Base-by-base conservation (phyloP, 306 rosid genomes). In the Cucurbita maxima region DNA sequence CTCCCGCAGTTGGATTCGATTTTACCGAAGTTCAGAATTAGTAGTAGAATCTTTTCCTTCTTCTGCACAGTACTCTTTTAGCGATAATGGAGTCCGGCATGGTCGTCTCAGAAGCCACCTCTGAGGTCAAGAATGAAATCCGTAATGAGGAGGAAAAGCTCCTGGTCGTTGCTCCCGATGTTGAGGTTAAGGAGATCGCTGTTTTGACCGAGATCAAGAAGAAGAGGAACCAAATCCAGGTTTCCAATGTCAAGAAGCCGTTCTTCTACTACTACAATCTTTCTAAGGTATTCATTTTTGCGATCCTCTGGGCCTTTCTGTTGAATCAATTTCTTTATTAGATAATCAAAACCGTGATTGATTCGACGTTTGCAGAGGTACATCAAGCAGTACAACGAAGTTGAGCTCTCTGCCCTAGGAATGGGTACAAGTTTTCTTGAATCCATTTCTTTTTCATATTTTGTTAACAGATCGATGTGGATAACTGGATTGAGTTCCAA, bases 401-500 rank as follows among this genome's bases (percentile, higher is more conserved):
- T 90, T 38, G 85, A 88, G 77, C 95, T 90, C 71, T 83, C 83
- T 77, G 96, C 86, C 25, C 44, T 90, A 38, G 92, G 96, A 55
- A 79, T 64, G 82, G 95, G 96, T 90, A 86, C 59, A 76, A 6
- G 63, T 78, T 30, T 30, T 77, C 79, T 81, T 67, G 34, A 19
- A 58, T 62, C 48, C 36, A 9, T 71, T 11, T 30, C 25, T 69
- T 41, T 54, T 50, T 63, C 71, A 14, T 55, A 37, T 11, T 43
- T 73, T n/a, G 13, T 34, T 75, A 3, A 10, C 12, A 43, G 11
- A 37, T 53, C 50, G 40, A 18, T 59, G 30, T 12, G 11, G 14
- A 44, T 20, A 48, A 69, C 43, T 18, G 44, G 7, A 6, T 22
- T 78, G 45, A 57, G 72, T 82, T 60, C 78, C 76, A 16, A 58